Evolutionary conservation across 78 protist species (phyloP), one percentile per base, ranked within the genome.

Genomic region (Dictyostelium intermedium): DNA sequence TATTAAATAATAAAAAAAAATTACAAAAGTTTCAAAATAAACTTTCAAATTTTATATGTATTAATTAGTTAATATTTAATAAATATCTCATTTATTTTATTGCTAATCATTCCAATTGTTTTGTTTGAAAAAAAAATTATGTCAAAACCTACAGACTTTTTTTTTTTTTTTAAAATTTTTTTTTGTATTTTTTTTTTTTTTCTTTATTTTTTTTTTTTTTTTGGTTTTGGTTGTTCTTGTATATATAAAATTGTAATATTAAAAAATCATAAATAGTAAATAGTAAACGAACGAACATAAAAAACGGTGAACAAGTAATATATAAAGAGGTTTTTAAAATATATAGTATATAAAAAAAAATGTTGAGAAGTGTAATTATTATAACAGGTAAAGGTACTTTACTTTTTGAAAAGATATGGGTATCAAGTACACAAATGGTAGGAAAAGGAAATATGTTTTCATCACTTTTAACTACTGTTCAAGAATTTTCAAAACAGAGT

Each of bases 331-430:
- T 56, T 18, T 14, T 25, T 3, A 63, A 66, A 66, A 11, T 6
- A 27, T 10, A 30, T 27, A 27, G 43, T n/a, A 70, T 13, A 70
- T 7, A 69, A 74, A 34, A 39, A 61, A 0, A n/a, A 50, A 87
- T 87, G 92, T 87, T 87, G 43, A 76, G 85, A 78, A 87, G 92
- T 78, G 85, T 78, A 4, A 84, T 91, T 82, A 84, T 83, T 91
- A 77, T 91, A 13, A 91, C 95, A 5, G 91, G 95, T 61, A 91
- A 91, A 79, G 95, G 95, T 30, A 87, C 92, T 13, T 60, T 87
- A 14, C 30, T 87, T 8, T 87, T 87, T 87, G 92, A 87, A 63
- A 87, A 87, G 85, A 78, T 87, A 78, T 87, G 92, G 92, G 92
- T 87, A 37, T 77, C 92, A 63, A 78, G 73, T 43, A 63, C 92